Conservation (phyloP, 2,329 filamentous ascomycete genomes). For the Rutstroemia sp. region DNA sequence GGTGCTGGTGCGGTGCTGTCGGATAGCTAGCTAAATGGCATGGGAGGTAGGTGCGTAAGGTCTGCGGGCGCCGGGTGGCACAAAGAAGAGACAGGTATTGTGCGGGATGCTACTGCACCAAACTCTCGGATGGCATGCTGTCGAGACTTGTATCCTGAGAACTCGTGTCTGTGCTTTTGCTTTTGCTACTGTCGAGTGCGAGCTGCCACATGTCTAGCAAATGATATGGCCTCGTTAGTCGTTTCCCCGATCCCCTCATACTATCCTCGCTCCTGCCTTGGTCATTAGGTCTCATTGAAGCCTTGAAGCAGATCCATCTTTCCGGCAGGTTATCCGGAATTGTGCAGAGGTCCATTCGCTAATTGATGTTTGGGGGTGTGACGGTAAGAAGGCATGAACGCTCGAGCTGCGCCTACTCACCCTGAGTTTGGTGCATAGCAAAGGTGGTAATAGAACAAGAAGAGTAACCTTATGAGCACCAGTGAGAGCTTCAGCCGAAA, state of each 20-base stretch:
- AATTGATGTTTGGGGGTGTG: neutral
- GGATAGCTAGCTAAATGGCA: neutral
- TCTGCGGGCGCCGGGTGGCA: neutral
- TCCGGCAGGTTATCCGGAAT: neutral
- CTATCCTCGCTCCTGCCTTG: neutral
- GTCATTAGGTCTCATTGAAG: neutral
- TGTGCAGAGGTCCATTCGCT: neutral
- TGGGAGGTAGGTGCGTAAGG: neutral
- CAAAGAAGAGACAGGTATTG: neutral
- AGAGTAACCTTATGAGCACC: neutral
- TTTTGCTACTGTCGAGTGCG: neutral
- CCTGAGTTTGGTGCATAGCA: neutral
- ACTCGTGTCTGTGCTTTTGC: neutral
- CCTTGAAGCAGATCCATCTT: neutral
- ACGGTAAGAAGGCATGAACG: neutral
- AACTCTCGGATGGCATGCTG: constrained; percentile 1
- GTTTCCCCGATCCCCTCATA: neutral
- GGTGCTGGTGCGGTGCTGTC: neutral
- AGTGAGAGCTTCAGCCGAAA: neutral
- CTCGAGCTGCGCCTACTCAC: neutral
- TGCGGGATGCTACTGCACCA: neutral
- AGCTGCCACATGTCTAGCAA: no score
- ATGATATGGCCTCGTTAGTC: no score
- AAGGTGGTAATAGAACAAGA: neutral
- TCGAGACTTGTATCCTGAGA: neutral